Conservation (phyloP, 495 filamentous ascomycete genomes). For the Aspergillus coremiiformis region DNA sequence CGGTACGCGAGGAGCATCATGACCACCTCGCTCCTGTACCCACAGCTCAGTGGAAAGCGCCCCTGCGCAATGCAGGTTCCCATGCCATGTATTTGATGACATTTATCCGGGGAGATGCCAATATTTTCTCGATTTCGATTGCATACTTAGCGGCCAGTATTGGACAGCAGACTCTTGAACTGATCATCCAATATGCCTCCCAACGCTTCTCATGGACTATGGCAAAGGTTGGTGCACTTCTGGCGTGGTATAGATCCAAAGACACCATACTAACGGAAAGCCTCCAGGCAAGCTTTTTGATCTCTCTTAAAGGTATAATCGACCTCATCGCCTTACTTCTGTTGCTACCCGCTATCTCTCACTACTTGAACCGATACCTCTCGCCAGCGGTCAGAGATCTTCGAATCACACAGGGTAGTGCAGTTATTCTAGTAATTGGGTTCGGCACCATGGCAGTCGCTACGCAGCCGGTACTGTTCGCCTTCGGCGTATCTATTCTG, state of each 20-base stretch:
- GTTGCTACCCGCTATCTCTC: constrained; percentile 1
- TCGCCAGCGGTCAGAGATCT: constrained; percentile 1
- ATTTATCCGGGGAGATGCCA: constrained; percentile 1
- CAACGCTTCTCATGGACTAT: constrained; percentile 5
- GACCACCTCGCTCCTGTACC: background rate
- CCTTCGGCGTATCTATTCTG: background rate
- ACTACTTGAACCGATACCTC: background rate
- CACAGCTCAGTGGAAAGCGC: background rate
- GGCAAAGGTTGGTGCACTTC: constrained; percentile 4
- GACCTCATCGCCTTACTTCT: constrained; percentile 1
- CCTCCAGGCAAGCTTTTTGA: constrained; percentile 4
- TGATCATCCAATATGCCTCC: constrained; percentile 9
- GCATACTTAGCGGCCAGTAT: constrained; percentile 3
- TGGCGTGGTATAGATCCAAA: background rate
- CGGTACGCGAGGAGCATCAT: background rate
- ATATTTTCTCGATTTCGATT: background rate
- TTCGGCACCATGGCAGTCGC: constrained; percentile 7
- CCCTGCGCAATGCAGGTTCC: background rate
- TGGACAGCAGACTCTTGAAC: constrained; percentile 2
- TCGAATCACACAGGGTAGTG: constrained; percentile 1
- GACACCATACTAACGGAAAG: background rate
- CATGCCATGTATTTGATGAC: background rate
- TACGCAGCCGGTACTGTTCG: background rate
- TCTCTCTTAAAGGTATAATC: constrained; percentile 4
- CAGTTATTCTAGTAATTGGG: background rate